These are phyloP conservation scores for Waltergamsia citrina DNA, from an alignment of 2,329 filamentous ascomycete genomes.

Conservation along the genomic window DNA sequence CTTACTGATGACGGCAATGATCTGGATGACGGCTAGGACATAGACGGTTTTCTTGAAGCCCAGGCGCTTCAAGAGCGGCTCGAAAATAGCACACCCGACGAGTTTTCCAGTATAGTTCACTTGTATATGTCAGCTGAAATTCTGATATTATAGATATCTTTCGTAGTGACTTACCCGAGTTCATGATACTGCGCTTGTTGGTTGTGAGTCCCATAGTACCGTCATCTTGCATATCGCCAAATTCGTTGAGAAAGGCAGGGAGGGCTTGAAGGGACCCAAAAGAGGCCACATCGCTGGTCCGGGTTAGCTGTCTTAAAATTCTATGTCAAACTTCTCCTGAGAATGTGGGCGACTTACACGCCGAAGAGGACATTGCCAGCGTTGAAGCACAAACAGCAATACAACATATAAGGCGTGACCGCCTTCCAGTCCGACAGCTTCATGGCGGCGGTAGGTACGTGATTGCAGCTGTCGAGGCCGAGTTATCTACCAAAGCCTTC, in stretches of 20 bases:
- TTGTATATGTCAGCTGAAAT: not conserved
- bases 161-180: not conserved
- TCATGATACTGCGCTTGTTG: conserved; percentile 3
- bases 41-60: conserved; percentile 5
- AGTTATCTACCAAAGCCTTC: too few relatives aligned
- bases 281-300: conserved; percentile 2
- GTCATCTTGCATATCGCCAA: conserved; percentile 2
- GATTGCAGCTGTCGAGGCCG: too few relatives aligned
- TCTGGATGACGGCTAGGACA: conserved; percentile 1
- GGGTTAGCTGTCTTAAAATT: not conserved
- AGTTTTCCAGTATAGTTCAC: conserved; percentile 5
- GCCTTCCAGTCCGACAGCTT: too few relatives aligned
- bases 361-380: too few relatives aligned
- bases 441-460: too few relatives aligned
- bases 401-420: too few relatives aligned
- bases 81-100: conserved; percentile 4
- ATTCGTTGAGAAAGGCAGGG: conserved; percentile 3
- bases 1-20: conserved; percentile 5
- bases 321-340: too few relatives aligned
- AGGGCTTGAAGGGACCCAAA: conserved; percentile 5
- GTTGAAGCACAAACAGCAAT: too few relatives aligned
- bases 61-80: conserved; percentile 1
- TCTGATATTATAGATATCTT: not conserved
- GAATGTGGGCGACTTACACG: too few relatives aligned
- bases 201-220: conserved; percentile 1